Conservation (phyloP, 164 flowering plant species). For the Buxus sempervirens region DNA sequence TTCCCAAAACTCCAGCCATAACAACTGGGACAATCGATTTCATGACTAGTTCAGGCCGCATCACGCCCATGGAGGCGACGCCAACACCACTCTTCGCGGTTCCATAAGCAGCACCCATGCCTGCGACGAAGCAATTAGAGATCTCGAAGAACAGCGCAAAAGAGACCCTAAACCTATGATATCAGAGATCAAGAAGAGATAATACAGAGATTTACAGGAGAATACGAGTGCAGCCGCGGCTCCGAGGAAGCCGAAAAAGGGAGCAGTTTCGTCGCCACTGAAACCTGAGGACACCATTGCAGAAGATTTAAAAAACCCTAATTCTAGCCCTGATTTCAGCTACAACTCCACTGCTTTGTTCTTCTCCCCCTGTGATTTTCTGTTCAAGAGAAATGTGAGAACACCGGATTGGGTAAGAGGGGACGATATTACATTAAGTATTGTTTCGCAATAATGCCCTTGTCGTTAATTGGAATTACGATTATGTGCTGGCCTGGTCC, state of each 20-base stretch:
- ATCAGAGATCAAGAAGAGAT: background rate
- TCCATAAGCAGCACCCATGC: conserved; percentile 58
- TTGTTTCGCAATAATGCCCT: too few relatives aligned
- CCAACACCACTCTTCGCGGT: conserved; percentile 60
- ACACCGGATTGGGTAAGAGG: too few relatives aligned
- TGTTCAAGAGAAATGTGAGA: too few relatives aligned
- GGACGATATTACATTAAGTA: too few relatives aligned
- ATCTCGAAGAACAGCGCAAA: background rate
- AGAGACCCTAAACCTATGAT: background rate
- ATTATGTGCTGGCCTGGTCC: too few relatives aligned
- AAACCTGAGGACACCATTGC: conserved; percentile 30
- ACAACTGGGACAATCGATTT: conserved; percentile 60
- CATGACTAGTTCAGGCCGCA: conserved; percentile 61
- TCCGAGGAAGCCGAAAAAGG: conserved; percentile 69
- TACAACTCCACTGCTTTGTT: background rate
- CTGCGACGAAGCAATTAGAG: conserved; percentile 18
- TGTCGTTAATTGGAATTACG: too few relatives aligned
- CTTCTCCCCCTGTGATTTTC: too few relatives aligned
- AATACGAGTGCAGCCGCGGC: conserved; percentile 71
- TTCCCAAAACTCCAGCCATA: conserved; percentile 61
- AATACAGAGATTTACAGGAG: conserved; percentile 40
- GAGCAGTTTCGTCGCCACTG: conserved; percentile 67
- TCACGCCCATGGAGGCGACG: conserved; percentile 64
- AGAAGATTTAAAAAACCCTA: background rate
- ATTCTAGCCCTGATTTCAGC: background rate